Evolutionary conservation across 1,139 yeast genomes (phyloP).

Genomic region (Hanseniaspora sp.): DNA sequence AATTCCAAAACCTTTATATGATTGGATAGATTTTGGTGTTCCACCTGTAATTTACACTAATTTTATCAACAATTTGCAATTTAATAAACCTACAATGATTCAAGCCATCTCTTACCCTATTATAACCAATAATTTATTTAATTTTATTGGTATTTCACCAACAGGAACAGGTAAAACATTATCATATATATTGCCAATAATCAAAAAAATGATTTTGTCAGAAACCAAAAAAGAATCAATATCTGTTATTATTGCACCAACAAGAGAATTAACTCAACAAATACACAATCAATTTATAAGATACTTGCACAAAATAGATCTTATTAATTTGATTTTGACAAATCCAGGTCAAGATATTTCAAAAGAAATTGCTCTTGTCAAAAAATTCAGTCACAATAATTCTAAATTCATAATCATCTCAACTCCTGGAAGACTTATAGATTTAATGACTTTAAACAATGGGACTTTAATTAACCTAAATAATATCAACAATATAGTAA

Average conservation of each 20-base stretch:
- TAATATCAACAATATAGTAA: conserved; percentile 66
- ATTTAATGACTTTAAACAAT: conserved; percentile 68
- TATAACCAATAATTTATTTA: conserved; percentile 69
- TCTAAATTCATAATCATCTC: conserved; percentile 51
- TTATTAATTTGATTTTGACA: conserved; percentile 68
- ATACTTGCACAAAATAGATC: conserved; percentile 41
- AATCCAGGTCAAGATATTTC: conserved; percentile 81
- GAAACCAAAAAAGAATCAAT: conserved; percentile 57
- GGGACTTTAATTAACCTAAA: conserved; percentile 65
- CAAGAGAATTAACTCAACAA: conserved; percentile 84
- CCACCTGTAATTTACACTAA: conserved; percentile 15
- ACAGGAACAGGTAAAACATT: conserved; percentile 96
- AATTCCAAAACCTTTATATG: conserved; percentile 3
- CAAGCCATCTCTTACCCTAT: conserved; percentile 90
- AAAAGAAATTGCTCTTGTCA: conserved; percentile 67
- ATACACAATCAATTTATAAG: conserved; percentile 56
- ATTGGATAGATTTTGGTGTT: conserved; percentile 14
- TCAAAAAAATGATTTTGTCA: conserved; percentile 60
- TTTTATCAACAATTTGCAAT: conserved; percentile 27
- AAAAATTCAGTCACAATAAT: conserved; percentile 54
- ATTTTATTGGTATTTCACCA: conserved; percentile 86
- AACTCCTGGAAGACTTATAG: conserved; percentile 93
- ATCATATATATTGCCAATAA: conserved; percentile 72
- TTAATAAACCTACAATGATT: conserved; percentile 53
- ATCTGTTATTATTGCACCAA: conserved; percentile 76